A percentile compares a stretch with the other conserved stretches of the same genome.
These are phyloP conservation scores for Cryptococcus hybrid DNA, from an alignment of 1,284 basidiomycete genomes.

Conservation along the genomic window DNA sequence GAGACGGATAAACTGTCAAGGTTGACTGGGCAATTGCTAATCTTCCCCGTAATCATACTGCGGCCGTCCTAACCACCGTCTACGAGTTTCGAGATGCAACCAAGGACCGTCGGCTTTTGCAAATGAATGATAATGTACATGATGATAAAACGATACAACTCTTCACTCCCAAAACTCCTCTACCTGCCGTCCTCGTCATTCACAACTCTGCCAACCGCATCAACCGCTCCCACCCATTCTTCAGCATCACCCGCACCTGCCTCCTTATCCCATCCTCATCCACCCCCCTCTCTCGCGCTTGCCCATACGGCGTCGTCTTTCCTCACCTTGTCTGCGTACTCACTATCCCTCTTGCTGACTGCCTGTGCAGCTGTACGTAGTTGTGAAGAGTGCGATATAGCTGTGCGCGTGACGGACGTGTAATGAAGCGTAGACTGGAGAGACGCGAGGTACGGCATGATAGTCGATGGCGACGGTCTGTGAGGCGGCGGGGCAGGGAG, in stretches of 20 bases:
- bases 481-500: constrained; percentile 6
- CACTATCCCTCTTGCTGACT: constrained; percentile 1
- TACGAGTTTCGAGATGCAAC: no score
- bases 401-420: constrained; percentile 13
- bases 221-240: constrained; percentile 21
- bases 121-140: background rate
- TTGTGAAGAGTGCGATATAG: constrained; percentile 12
- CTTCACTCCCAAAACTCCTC: background rate
- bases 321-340: background rate
- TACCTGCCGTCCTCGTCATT: background rate
- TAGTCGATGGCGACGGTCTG: background rate
- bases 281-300: constrained; percentile 5
- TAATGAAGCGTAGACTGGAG: constrained; percentile 20
- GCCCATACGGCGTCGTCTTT: constrained; percentile 11
- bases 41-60: no score
- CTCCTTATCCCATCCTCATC: constrained; percentile 9
- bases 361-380: background rate
- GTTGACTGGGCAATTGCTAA: no score
- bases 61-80: no score
- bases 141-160: background rate
- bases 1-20: background rate
- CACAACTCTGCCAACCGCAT: background rate
- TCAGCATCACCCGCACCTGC: constrained; percentile 9
- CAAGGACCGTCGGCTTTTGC: no score
- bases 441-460: constrained; percentile 9